A percentile compares a stretch with the other conserved stretches of the same genome.
phyloP scores from a whole-genome alignment of 805 yeast genomes.

The Ascoidea rubescens region DNA sequence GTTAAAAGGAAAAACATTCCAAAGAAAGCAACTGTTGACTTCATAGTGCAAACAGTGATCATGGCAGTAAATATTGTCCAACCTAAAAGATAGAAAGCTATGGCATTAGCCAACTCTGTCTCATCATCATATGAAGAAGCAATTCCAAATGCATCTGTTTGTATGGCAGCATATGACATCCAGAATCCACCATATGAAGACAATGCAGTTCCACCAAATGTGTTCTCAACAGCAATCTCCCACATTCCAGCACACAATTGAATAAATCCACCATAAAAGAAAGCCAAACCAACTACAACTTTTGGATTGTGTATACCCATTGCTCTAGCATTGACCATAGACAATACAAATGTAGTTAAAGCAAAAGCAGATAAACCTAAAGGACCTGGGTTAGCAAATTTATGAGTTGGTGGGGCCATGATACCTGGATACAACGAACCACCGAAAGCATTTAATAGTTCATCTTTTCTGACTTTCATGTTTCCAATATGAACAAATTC shows the following conservation, averaged over 20 bases:
- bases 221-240: slow-evolving; percentile 50
- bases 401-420: slow-evolving; percentile 40
- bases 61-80: slow-evolving; percentile 56
- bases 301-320: slow-evolving; percentile 37
- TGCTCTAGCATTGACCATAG: slow-evolving; percentile 40
- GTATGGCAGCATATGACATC: slow-evolving; percentile 49
- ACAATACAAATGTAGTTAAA: slow-evolving; percentile 44
- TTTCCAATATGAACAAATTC: slow-evolving; percentile 61
- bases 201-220: slow-evolving; percentile 55
- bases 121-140: slow-evolving; percentile 32
- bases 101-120: slow-evolving; percentile 27
- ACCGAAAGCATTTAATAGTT: slow-evolving; percentile 58
- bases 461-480: slow-evolving; percentile 49
- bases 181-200: slow-evolving; percentile 58
- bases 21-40: slow-evolving; percentile 55
- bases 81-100: slow-evolving; percentile 45
- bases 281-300: slow-evolving; percentile 41
- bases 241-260: slow-evolving; percentile 54
- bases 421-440: slow-evolving; percentile 71
- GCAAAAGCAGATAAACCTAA: slow-evolving; percentile 51
- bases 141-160: slow-evolving; percentile 47
- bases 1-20: slow-evolving; percentile 36
- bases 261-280: slow-evolving; percentile 49
- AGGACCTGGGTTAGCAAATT: slow-evolving; percentile 55
- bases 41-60: slow-evolving; percentile 37